These are phyloP conservation scores for Elongisporangium prolatum DNA, from an alignment of 352 stramenopile genomes.

Conservation along the genomic window DNA sequence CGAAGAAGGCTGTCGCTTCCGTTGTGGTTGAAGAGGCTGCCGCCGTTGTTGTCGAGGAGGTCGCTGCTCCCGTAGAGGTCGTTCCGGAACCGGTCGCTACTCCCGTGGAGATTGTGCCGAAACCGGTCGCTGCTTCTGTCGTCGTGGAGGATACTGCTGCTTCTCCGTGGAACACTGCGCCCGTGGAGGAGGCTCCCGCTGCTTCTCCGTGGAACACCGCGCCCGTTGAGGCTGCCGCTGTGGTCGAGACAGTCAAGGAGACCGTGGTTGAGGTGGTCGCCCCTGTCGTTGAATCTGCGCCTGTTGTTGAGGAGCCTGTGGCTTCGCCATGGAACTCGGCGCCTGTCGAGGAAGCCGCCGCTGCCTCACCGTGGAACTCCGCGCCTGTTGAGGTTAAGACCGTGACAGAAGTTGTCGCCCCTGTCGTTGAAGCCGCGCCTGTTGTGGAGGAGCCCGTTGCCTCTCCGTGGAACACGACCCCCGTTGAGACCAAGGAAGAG, in stretches of 20 bases:
- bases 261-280: constrained; percentile 1
- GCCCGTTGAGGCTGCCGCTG: constrained; percentile 5
- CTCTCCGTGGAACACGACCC: constrained; percentile 18
- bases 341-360: constrained; percentile 17
- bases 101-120: constrained; percentile 8
- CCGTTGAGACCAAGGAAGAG: constrained; percentile 4
- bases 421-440: constrained; percentile 7
- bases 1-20: constrained; percentile 3
- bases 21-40: constrained; percentile 3
- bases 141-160: constrained; percentile 1
- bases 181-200: background rate
- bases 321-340: constrained; percentile 33
- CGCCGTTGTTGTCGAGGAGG: background rate
- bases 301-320: constrained; percentile 11
- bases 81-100: constrained; percentile 1
- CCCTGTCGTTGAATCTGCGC: background rate
- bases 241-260: constrained; percentile 11
- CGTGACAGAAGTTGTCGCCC: background rate
- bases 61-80: constrained; percentile 7
- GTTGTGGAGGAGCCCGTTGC: constrained; percentile 14
- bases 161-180: constrained; percentile 1
- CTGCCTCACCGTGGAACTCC: constrained; percentile 25
- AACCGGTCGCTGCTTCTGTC: background rate
- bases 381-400: constrained; percentile 20
- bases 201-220: background rate